A percentile compares a stretch with the other conserved stretches of the same genome.
These are phyloP conservation scores for Bipolaris bicolor DNA, from an alignment of 2,329 filamentous ascomycete genomes.

Conservation along the genomic window DNA sequence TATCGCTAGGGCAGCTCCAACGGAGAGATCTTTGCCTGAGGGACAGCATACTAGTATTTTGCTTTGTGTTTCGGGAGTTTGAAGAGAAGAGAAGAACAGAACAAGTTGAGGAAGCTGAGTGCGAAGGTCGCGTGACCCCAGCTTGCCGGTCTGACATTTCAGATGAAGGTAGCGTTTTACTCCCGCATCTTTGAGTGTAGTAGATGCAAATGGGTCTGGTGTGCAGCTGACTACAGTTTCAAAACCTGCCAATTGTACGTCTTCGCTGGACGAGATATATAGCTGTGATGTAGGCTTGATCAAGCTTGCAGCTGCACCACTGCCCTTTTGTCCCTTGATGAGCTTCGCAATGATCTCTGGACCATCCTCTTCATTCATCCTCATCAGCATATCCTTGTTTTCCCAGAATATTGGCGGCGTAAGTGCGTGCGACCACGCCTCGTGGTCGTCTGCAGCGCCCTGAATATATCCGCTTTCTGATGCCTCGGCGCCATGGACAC, in stretches of 20 bases:
- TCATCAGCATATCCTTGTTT: constrained; percentile 66
- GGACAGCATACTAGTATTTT: constrained; percentile 67
- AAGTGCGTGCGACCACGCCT: constrained; percentile 86
- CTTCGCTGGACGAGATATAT: constrained; percentile 49
- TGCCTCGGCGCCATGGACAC: constrained; percentile 71
- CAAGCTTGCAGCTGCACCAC: constrained; percentile 40
- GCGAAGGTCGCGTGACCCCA: constrained; percentile 83
- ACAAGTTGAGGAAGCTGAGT: constrained; percentile 69
- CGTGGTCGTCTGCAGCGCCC: constrained; percentile 91
- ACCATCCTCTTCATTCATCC: constrained; percentile 69
- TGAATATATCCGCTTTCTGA: constrained; percentile 83
- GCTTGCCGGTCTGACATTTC: constrained; percentile 72
- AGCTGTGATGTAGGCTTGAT: constrained; percentile 52
- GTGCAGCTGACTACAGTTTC: constrained; percentile 54
- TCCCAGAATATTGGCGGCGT: constrained; percentile 82
- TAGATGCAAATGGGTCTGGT: constrained; percentile 45
- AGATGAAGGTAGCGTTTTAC: constrained; percentile 61
- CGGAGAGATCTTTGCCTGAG: constrained; percentile 78
- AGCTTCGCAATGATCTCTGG: constrained; percentile 58
- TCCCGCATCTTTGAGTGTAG: constrained; percentile 16
- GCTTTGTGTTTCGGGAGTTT: background rate
- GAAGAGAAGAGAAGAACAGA: constrained; percentile 53
- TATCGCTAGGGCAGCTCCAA: constrained; percentile 77
- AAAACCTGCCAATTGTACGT: constrained; percentile 47
- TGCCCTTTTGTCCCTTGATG: constrained; percentile 29